Percentiles rank a stretch among this genome's conserved stretches.
Evolutionary conservation across 495 filamentous ascomycete genomes (phyloP).

Genomic region (Aspergillus wentii): DNA sequence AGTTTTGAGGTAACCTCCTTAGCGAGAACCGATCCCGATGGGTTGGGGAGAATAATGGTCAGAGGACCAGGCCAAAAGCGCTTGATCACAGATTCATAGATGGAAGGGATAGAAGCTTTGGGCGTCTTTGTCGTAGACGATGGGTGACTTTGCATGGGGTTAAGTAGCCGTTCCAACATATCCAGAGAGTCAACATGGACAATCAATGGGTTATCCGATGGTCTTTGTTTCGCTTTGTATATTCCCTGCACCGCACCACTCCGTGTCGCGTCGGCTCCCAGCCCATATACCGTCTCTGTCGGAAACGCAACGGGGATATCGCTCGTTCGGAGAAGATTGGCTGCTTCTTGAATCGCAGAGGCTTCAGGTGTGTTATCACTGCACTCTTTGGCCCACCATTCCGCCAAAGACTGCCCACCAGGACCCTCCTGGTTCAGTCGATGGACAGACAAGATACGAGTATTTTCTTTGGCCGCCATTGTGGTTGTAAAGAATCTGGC

Average conservation of each 20-base stretch:
- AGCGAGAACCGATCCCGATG: slow-evolving; percentile 62
- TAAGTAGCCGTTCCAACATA: slow-evolving; percentile 68
- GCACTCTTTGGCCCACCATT: slow-evolving; percentile 44
- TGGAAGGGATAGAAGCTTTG: slow-evolving; percentile 58
- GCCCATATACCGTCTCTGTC: slow-evolving; percentile 96
- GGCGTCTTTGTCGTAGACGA: slow-evolving; percentile 20
- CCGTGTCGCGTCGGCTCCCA: slow-evolving; percentile 90
- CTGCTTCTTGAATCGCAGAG: slow-evolving; percentile 47
- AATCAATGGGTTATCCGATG: slow-evolving; percentile 92
- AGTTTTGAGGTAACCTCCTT: slow-evolving; percentile 83
- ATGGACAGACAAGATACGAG: slow-evolving; percentile 38
- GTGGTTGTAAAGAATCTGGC: slow-evolving; percentile 19
- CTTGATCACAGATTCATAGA: slow-evolving; percentile 76
- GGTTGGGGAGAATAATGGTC: slow-evolving; percentile 84
- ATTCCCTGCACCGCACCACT: slow-evolving; percentile 83
- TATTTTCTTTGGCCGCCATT: slow-evolving; percentile 18
- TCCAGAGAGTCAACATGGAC: slow-evolving; percentile 79
- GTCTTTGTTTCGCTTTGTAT: slow-evolving; percentile 82
- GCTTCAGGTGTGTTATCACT: slow-evolving; percentile 30
- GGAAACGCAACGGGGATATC: slow-evolving; percentile 87
- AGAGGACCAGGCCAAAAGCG: slow-evolving; percentile 93
- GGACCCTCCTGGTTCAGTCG: slow-evolving; percentile 36
- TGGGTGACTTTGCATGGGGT: slow-evolving; percentile 18
- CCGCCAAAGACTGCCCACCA: slow-evolving; percentile 31
- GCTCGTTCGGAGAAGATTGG: slow-evolving; percentile 53